Conservation (phyloP, 306 rosid species). For the Mimosa pudica region DNA sequence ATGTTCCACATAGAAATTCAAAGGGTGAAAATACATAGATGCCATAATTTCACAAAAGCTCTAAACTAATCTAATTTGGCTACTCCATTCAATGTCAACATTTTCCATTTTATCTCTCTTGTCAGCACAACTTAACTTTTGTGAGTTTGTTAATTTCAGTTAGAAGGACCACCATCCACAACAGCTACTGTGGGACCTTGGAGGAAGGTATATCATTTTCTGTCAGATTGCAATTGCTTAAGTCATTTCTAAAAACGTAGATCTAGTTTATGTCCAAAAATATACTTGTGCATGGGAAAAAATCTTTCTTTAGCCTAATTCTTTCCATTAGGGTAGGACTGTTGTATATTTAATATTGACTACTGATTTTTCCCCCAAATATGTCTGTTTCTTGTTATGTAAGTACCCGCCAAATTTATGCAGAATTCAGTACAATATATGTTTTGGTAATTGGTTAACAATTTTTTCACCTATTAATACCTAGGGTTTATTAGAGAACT, state of each 20-base stretch:
- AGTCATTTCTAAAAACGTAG: constrained; percentile 8
- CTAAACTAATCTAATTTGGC: constrained; percentile 22
- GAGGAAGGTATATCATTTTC: constrained; percentile 75
- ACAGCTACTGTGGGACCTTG: constrained; percentile 92
- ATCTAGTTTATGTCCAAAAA: constrained; percentile 23
- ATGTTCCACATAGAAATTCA: background rate
- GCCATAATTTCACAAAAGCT: constrained; percentile 21
- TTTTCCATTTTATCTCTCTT: background rate
- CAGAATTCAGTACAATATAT: constrained; percentile 11
- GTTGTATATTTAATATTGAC: constrained; percentile 7
- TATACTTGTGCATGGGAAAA: background rate
- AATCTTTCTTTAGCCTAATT: background rate
- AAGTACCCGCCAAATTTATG: background rate
- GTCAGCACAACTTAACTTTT: constrained; percentile 25
- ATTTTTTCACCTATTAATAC: constrained; percentile 13
- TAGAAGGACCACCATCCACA: constrained; percentile 76
- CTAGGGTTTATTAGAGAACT: background rate
- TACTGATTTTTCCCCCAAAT: background rate
- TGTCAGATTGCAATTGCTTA: constrained; percentile 22
- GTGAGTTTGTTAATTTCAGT: constrained; percentile 47
- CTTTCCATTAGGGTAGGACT: constrained; percentile 3
- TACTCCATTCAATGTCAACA: too few species aligned
- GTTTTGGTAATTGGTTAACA: background rate
- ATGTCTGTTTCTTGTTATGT: constrained; percentile 7
- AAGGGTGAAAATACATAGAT: background rate